These are phyloP conservation scores for Phytophthora pisi DNA, from an alignment of 352 stramenopile genomes.

Conservation along the genomic window DNA sequence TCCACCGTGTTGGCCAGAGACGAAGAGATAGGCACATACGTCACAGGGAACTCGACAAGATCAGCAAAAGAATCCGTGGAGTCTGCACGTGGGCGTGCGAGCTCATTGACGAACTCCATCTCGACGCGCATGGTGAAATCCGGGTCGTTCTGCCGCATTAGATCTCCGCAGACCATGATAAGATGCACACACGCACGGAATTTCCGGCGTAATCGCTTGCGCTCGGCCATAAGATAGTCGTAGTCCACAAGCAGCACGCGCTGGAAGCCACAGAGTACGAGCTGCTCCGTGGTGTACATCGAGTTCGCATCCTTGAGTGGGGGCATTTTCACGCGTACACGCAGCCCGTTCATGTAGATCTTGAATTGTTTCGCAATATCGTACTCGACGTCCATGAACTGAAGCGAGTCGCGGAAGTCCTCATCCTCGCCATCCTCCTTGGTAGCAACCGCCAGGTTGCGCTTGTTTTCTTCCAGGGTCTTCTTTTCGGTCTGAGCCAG, in stretches of 20 bases:
- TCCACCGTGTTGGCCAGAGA: conserved; percentile 55
- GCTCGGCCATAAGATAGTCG: conserved; percentile 72
- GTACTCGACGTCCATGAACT: conserved; percentile 76
- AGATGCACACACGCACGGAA: conserved; percentile 67
- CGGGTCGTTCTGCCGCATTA: conserved; percentile 58
- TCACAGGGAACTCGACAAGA: conserved; percentile 65
- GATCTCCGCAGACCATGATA: conserved; percentile 48
- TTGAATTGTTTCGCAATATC: conserved; percentile 76
- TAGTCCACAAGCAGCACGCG: conserved; percentile 78
- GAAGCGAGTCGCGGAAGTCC: conserved; percentile 60
- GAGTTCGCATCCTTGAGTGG: conserved; percentile 41
- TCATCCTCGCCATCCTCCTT: conserved; percentile 28
- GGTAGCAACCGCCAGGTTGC: conserved; percentile 32
- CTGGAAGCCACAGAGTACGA: conserved; percentile 65
- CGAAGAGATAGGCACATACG: conserved; percentile 72
- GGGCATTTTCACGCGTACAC: conserved; percentile 63
- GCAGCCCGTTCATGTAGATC: conserved; percentile 60
- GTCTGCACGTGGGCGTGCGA: conserved; percentile 39
- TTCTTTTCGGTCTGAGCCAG: conserved; percentile 75
- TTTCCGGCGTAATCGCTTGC: conserved; percentile 62
- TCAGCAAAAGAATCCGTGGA: conserved; percentile 55
- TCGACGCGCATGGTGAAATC: conserved; percentile 56
- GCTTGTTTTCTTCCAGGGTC: conserved; percentile 56
- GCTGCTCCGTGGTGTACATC: conserved; percentile 51
- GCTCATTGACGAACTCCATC: conserved; percentile 23